Conservation (phyloP, 306 rosid genomes). For the Leucaena leucocephala region DNA sequence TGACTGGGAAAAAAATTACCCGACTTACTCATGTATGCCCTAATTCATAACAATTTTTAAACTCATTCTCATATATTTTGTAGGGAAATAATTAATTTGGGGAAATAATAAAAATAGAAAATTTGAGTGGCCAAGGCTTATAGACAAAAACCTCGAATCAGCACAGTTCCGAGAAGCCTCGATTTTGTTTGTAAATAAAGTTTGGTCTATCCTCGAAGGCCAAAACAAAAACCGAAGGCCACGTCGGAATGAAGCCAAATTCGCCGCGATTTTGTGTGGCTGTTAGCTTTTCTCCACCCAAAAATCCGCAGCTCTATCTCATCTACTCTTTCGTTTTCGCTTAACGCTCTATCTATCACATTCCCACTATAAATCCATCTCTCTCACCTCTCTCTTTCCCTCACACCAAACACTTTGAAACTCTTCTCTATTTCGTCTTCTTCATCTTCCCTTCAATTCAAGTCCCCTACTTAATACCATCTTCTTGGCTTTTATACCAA, state of each 20-base stretch:
- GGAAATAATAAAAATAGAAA: not conserved
- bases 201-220: not conserved
- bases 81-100: too few relatives aligned
- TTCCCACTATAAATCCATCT: slow-evolving; percentile 37
- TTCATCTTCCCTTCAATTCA: not conserved
- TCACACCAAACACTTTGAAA: slow-evolving; percentile 26
- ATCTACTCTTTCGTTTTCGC: slow-evolving; percentile 15
- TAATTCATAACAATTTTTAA: too few relatives aligned
- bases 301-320: slow-evolving; percentile 31
- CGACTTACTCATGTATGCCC: too few relatives aligned
- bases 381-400: slow-evolving; percentile 32
- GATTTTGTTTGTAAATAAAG: slow-evolving; percentile 33
- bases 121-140: slow-evolving; percentile 36
- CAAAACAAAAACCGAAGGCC: slow-evolving; percentile 26
- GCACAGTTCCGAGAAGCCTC: slow-evolving; percentile 43
- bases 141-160: slow-evolving; percentile 37
- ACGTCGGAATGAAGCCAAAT: slow-evolving; percentile 35
- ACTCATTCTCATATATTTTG: too few relatives aligned
- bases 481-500: slow-evolving; percentile 12
- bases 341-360: not conserved
- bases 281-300: slow-evolving; percentile 37
- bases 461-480: not conserved
- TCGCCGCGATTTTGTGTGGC: slow-evolving; percentile 36
- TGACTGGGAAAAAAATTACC: too few relatives aligned
- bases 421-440: slow-evolving; percentile 33